Conservation (phyloP, 139 green algal genomes). For the Limnomonas spitsbergensis region DNA sequence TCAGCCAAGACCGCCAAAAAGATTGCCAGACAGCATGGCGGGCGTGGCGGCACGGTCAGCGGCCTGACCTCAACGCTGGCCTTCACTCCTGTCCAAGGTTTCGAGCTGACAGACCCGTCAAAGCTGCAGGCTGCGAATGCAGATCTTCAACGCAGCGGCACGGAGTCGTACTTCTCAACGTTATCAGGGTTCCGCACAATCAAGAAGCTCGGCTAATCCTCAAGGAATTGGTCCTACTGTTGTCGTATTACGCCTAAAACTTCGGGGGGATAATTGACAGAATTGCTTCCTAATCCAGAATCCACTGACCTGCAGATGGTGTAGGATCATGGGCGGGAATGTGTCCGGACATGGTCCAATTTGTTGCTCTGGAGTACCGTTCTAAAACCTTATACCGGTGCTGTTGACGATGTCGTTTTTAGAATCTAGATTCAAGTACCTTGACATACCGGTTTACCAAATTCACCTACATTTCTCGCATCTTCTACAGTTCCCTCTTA, state of each 20-base stretch:
- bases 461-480: too few relatives aligned
- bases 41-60: neutral
- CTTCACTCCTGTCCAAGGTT: constrained; percentile 87
- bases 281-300: too few relatives aligned
- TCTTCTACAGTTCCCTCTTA: too few relatives aligned
- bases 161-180: constrained; percentile 29
- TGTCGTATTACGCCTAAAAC: neutral
- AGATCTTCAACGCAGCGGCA: constrained; percentile 11
- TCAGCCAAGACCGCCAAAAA: constrained; percentile 75
- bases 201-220: constrained; percentile 6
- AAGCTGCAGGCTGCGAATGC: constrained; percentile 4
- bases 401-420: too few relatives aligned
- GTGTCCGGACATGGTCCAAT: too few relatives aligned
- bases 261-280: too few relatives aligned
- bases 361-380: too few relatives aligned
- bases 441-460: too few relatives aligned
- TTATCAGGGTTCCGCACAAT: constrained; percentile 22
- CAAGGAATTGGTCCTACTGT: neutral
- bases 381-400: too few relatives aligned
- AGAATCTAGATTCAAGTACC: too few relatives aligned
- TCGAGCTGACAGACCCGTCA: constrained; percentile 27
- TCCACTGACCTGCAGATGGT: too few relatives aligned
- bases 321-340: too few relatives aligned
- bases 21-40: constrained; percentile 45
- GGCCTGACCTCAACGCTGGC: constrained; percentile 84